Conservation (phyloP, 176 grass and related monocot species). For the Microstegium vimineum region DNA sequence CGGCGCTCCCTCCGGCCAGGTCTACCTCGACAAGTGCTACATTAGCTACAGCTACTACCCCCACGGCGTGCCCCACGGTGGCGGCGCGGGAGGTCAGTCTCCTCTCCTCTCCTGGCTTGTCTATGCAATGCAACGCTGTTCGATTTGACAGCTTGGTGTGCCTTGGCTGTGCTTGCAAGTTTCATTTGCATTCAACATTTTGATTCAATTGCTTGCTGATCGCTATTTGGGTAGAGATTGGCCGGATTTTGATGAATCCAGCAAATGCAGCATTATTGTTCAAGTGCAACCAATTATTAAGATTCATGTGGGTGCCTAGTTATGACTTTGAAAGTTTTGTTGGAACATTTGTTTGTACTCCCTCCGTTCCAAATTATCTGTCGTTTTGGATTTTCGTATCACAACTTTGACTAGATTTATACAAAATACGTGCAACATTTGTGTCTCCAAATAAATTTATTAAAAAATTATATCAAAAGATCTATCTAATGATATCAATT, state of each 20-base stretch:
- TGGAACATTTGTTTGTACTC: slow-evolving; percentile 39
- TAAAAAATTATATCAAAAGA: no score
- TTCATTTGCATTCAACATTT: not conserved
- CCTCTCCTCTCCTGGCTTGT: not conserved
- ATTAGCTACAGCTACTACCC: slow-evolving; percentile 94
- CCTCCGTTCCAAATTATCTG: no score
- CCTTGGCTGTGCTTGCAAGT: not conserved
- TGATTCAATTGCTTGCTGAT: not conserved
- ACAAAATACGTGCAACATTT: no score
- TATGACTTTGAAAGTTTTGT: slow-evolving; percentile 1
- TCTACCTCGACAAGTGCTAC: slow-evolving; percentile 99
- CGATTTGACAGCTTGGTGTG: not conserved
- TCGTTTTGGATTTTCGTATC: no score
- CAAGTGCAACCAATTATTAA: not conserved
- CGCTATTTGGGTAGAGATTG: no score
- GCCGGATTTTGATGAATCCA: not conserved
- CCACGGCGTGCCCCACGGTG: slow-evolving; percentile 58
- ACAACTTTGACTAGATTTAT: no score
- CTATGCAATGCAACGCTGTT: not conserved
- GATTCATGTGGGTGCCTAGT: slow-evolving; percentile 4
- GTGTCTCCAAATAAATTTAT: no score
- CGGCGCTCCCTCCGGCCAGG: slow-evolving; percentile 77
- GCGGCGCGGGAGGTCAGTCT: slow-evolving; percentile 35
- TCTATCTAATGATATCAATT: no score
- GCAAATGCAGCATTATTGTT: not conserved